phyloP scores from a whole-genome alignment of 352 stramenopile genomes.

The Peronospora destructor region DNA sequence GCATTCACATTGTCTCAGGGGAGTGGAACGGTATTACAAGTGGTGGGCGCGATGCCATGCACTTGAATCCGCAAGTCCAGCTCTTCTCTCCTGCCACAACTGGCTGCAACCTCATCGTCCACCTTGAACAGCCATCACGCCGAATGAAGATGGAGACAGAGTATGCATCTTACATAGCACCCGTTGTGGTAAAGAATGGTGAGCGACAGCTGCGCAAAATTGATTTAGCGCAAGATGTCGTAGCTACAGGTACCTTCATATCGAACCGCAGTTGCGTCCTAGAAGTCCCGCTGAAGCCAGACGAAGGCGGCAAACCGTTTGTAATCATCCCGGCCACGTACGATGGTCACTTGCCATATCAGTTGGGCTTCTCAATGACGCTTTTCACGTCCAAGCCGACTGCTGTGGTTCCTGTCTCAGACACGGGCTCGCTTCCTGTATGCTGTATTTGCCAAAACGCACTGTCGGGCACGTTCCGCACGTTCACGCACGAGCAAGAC shows the following conservation, averaged over 20 bases:
- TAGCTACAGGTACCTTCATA: slow-evolving; percentile 80
- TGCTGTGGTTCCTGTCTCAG: slow-evolving; percentile 49
- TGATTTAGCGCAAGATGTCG: slow-evolving; percentile 67
- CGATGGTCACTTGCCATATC: slow-evolving; percentile 45
- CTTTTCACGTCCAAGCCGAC: slow-evolving; percentile 60
- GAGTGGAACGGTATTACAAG: slow-evolving; percentile 81
- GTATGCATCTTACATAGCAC: slow-evolving; percentile 71
- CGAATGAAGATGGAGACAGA: slow-evolving; percentile 67
- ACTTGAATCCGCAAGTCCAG: slow-evolving; percentile 83
- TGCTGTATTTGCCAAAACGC: slow-evolving; percentile 62
- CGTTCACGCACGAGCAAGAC: slow-evolving; percentile 50
- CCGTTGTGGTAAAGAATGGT: slow-evolving; percentile 71
- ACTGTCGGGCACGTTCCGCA: slow-evolving; percentile 57
- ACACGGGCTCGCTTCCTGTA: slow-evolving; percentile 52
- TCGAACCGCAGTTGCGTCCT: slow-evolving; percentile 76
- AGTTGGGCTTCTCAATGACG: slow-evolving; percentile 46
- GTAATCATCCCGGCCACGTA: slow-evolving; percentile 67
- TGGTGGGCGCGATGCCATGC: slow-evolving; percentile 70
- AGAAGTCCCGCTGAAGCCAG: slow-evolving; percentile 40
- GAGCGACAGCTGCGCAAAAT: slow-evolving; percentile 66
- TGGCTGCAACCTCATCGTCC: slow-evolving; percentile 44
- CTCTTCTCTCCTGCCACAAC: slow-evolving; percentile 54
- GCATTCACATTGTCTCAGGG: slow-evolving; percentile 61
- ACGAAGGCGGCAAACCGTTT: slow-evolving; percentile 39
- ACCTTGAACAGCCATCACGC: slow-evolving; percentile 72